These are phyloP conservation scores for Stachybotrys elegans DNA, from an alignment of 2,329 filamentous ascomycete genomes.

Conservation along the genomic window DNA sequence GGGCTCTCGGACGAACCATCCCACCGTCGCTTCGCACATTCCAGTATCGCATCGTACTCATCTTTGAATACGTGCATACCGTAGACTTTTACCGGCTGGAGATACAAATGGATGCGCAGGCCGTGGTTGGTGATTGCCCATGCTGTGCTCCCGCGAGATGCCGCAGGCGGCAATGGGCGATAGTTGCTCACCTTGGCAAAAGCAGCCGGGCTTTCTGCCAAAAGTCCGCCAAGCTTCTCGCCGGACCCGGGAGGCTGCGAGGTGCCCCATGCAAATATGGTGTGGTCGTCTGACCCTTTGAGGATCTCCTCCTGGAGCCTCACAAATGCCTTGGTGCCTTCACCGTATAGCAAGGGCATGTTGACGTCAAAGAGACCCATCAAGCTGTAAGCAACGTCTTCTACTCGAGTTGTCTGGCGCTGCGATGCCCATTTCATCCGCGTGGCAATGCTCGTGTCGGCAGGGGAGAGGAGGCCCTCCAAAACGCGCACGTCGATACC, in stretches of 20 bases:
- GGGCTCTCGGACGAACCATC: neutral
- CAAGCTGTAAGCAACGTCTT: conserved; percentile 5
- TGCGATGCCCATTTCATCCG: conserved; percentile 3
- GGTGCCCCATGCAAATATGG: neutral
- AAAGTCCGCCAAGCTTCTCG: neutral
- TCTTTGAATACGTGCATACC: neutral
- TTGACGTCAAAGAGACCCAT: conserved; percentile 6
- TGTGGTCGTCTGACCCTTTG: neutral
- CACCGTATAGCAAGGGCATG: conserved; percentile 6
- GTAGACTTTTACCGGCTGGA: neutral
- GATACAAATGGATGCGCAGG: neutral
- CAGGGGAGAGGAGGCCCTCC: neutral
- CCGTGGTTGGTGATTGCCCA: neutral
- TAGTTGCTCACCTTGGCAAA: neutral
- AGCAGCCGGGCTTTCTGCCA: neutral
- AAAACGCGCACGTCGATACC: neutral
- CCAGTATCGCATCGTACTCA: neutral
- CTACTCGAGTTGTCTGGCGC: conserved; percentile 1
- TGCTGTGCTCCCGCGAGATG: neutral
- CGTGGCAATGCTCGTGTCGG: neutral
- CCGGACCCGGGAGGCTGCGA: neutral
- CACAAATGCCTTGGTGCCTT: conserved; percentile 1
- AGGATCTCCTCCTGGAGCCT: neutral
- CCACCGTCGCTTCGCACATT: neutral
- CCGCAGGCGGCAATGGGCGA: neutral